phyloP scores from a whole-genome alignment of 208 protist species.

The Acanthamoeba castellanii region DNA sequence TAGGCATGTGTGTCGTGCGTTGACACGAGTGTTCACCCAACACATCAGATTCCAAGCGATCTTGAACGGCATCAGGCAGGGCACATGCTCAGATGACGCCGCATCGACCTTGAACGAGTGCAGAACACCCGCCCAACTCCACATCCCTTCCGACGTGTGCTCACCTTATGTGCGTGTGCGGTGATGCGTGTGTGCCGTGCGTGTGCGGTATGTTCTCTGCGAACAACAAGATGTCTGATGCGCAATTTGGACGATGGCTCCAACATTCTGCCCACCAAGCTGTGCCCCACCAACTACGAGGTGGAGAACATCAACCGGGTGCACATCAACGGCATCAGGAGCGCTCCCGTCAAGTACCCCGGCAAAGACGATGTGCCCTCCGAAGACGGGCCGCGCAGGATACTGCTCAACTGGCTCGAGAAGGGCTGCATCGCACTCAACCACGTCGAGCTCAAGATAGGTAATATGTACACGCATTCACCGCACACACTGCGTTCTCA shows the following conservation, averaged over 20 bases:
- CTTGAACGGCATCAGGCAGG: constrained; percentile 24
- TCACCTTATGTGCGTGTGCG: too few relatives aligned
- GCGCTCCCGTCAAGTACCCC: background rate
- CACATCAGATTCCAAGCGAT: constrained; percentile 28
- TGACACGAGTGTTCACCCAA: background rate
- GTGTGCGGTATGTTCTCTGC: too few relatives aligned
- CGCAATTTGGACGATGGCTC: background rate
- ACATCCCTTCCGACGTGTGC: constrained; percentile 5
- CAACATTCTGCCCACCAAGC: background rate
- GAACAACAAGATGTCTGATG: background rate
- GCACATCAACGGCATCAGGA: background rate
- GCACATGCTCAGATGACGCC: background rate
- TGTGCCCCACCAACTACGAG: constrained; percentile 9
- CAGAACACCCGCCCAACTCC: background rate
- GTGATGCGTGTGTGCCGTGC: too few relatives aligned
- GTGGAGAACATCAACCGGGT: background rate
- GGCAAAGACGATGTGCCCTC: background rate
- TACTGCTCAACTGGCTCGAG: background rate
- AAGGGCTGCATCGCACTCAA: background rate
- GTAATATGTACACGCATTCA: background rate
- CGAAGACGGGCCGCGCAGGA: background rate
- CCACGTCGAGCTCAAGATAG: constrained; percentile 77
- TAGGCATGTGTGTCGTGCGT: too few relatives aligned
- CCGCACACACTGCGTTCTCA: background rate
- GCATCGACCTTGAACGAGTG: background rate